A percentile compares a stretch with the other conserved stretches of the same genome.
Evolutionary conservation across 225 moss, liverwort and hornwort genomes (phyloP).

Genomic region (Straminergon stramineum): DNA sequence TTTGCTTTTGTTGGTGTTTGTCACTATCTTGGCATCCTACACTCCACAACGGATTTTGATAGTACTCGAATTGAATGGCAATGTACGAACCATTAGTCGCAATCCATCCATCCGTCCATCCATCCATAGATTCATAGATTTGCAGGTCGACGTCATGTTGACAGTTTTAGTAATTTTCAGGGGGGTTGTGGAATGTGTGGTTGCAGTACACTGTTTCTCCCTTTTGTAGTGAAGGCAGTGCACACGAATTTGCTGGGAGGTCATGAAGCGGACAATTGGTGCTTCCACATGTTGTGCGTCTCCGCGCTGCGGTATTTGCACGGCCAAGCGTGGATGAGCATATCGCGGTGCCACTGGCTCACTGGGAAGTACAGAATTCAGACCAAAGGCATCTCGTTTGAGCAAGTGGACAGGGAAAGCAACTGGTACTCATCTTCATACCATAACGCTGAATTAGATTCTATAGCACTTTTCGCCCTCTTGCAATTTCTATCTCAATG

Average conservation of each 20-base stretch:
- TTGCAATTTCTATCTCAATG: not conserved
- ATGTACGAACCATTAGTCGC: not conserved
- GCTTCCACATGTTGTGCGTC: conserved; percentile 62
- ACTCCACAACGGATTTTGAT: not conserved
- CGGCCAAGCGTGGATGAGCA: conserved; percentile 59
- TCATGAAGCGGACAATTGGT: conserved; percentile 76
- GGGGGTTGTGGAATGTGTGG: not conserved
- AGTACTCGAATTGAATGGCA: not conserved
- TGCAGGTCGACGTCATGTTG: not conserved
- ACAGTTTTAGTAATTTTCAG: not conserved
- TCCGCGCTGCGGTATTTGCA: conserved; percentile 38
- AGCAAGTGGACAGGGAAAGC: conserved; percentile 85
- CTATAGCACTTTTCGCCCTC: no score
- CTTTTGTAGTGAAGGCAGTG: conserved; percentile 55
- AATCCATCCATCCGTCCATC: no score
- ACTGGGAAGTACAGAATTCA: conserved; percentile 57
- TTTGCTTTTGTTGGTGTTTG: not conserved
- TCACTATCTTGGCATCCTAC: not conserved
- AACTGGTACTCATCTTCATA: conserved; percentile 5
- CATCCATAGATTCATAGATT: not conserved
- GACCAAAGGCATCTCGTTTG: conserved; percentile 52
- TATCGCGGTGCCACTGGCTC: conserved; percentile 56
- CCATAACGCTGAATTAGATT: not conserved
- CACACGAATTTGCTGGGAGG: conserved; percentile 58
- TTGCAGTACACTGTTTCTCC: conserved; percentile 74